Evolutionary conservation across 768 basidiomycete genomes (phyloP).

Genomic region (Pilatotrama ljubarskyi): DNA sequence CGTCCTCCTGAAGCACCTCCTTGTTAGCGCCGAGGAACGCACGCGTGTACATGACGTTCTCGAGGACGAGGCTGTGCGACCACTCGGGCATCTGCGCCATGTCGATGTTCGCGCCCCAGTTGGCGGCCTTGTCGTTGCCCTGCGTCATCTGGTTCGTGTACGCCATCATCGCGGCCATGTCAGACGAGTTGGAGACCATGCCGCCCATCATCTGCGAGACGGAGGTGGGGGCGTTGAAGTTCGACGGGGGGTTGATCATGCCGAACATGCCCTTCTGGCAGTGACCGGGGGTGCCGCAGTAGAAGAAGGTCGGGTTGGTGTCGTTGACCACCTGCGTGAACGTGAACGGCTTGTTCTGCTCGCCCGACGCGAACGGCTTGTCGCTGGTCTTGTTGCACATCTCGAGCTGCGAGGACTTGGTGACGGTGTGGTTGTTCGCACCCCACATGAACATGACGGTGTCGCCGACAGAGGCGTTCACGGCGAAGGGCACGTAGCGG

Average conservation of each 20-base stretch:
- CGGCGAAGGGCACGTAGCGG: constrained; percentile 71
- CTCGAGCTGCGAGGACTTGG: constrained; percentile 65
- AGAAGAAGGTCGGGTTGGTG: constrained; percentile 73
- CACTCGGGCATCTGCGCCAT: constrained; percentile 53
- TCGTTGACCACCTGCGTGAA: constrained; percentile 75
- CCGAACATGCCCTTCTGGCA: constrained; percentile 88
- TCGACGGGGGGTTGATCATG: constrained; percentile 67
- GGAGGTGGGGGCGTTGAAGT: constrained; percentile 44
- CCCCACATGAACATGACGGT: constrained; percentile 77
- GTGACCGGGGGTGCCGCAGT: constrained; percentile 69
- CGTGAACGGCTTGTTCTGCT: constrained; percentile 60
- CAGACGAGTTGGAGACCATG: constrained; percentile 42
- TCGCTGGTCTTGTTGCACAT: constrained; percentile 75
- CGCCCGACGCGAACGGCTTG: constrained; percentile 62
- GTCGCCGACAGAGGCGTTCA: constrained; percentile 77
- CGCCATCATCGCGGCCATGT: constrained; percentile 54
- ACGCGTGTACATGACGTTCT: constrained; percentile 59
- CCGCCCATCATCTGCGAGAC: constrained; percentile 54
- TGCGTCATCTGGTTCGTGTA: constrained; percentile 50
- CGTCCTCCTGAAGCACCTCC: constrained; percentile 51
- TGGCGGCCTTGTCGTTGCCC: constrained; percentile 47
- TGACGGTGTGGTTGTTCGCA: constrained; percentile 81
- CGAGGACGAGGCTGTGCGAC: constrained; percentile 48
- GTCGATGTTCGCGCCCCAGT: constrained; percentile 68
- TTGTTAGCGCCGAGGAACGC: constrained; percentile 49